A percentile compares a stretch with the other conserved stretches of the same genome.
Evolutionary conservation across 345 rosid genomes (phyloP).

Genomic region (Pseudoturritis turrita): DNA sequence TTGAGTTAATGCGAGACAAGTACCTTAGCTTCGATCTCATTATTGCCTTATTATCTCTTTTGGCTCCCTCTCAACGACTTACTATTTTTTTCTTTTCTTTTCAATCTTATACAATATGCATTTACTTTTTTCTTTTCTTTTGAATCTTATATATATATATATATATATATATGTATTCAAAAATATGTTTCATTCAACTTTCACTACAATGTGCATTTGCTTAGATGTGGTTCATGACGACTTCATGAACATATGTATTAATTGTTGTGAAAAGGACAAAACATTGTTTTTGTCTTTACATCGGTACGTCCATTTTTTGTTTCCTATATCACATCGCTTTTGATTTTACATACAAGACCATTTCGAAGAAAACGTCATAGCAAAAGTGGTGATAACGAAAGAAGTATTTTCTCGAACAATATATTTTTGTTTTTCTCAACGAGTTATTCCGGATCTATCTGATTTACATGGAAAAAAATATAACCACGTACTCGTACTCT

Average conservation of each 20-base stretch:
- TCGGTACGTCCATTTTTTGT: neutral
- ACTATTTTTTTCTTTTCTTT: neutral
- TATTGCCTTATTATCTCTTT: neutral
- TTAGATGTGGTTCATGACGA: neutral
- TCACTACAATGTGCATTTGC: too few relatives aligned
- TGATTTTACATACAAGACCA: neutral
- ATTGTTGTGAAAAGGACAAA: neutral
- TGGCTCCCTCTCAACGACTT: neutral
- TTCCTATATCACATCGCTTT: neutral
- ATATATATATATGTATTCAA: too few relatives aligned
- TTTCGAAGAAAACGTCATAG: too few relatives aligned
- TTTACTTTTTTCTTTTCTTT: too few relatives aligned
- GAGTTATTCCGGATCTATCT: too few relatives aligned
- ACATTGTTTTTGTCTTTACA: neutral
- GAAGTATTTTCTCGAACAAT: too few relatives aligned
- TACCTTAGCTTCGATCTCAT: neutral
- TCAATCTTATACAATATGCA: neutral
- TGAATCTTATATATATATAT: too few relatives aligned
- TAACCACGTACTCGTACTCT: too few relatives aligned
- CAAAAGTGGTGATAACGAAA: too few relatives aligned
- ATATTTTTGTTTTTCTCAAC: too few relatives aligned
- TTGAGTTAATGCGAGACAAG: neutral
- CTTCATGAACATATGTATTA: neutral
- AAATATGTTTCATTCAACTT: neutral
- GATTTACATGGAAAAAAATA: too few relatives aligned